Conservation (phyloP, 768 basidiomycete species). For the Pleurotus cornucopiae region DNA sequence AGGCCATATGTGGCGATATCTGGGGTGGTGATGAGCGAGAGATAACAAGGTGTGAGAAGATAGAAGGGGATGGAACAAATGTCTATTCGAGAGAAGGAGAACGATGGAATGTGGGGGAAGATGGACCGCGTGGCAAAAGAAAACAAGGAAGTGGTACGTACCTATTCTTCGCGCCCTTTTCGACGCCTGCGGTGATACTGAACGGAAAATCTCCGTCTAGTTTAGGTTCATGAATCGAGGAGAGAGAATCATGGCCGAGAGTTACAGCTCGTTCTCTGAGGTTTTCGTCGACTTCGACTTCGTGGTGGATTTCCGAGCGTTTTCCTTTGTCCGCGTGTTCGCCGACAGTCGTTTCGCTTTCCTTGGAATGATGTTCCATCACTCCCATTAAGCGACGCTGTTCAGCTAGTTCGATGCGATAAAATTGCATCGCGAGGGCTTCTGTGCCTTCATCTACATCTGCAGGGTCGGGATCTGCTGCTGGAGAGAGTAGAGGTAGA, state of each 20-base stretch:
- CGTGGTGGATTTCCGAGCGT: not conserved
- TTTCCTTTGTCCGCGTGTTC: not conserved
- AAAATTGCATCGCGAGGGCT: conserved; percentile 87
- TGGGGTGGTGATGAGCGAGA: conserved; percentile 20
- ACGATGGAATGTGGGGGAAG: too few relatives aligned
- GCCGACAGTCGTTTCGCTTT: conserved; percentile 32
- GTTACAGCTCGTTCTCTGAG: not conserved
- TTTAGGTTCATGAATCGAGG: not conserved
- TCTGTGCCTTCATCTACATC: conserved; percentile 69
- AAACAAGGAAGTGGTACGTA: conserved; percentile 23
- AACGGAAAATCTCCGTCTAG: conserved; percentile 59
- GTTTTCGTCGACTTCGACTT: not conserved
- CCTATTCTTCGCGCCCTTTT: conserved; percentile 94
- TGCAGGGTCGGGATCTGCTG: conserved; percentile 21
- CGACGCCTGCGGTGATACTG: conserved; percentile 92
- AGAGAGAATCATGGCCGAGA: too few relatives aligned
- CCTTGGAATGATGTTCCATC: conserved; percentile 85
- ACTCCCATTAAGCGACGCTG: conserved; percentile 84
- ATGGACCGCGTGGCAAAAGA: too few relatives aligned
- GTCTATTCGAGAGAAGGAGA: too few relatives aligned
- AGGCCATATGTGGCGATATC: conserved; percentile 97
- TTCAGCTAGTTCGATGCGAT: conserved; percentile 87
- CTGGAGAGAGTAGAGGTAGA: conserved; percentile 14
- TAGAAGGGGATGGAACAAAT: too few relatives aligned
- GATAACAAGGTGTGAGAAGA: not conserved